phyloP scores from a whole-genome alignment of 2,329 filamentous ascomycete genomes.

The Onygenales sp. region DNA sequence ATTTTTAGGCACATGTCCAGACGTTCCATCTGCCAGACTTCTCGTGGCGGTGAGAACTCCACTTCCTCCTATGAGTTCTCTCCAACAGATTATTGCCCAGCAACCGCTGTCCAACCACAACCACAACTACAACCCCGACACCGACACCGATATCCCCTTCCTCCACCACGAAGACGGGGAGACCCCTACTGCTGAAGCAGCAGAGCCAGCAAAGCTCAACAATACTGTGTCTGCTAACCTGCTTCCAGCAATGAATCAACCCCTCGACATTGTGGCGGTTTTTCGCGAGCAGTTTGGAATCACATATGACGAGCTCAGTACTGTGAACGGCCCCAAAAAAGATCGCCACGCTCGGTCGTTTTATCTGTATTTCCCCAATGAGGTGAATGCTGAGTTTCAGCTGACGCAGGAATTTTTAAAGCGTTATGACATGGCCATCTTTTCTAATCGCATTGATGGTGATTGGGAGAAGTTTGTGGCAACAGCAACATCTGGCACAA shows the following conservation, averaged over 20 bases:
- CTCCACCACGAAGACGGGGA: no score
- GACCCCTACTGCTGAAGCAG: not conserved
- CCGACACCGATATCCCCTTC: no score
- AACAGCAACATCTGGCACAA: conserved; percentile 18
- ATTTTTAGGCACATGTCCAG: conserved; percentile 14
- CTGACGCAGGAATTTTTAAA: conserved; percentile 19
- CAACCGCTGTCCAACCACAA: not conserved
- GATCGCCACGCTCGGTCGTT: conserved; percentile 17
- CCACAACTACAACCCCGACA: not conserved
- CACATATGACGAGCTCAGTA: conserved; percentile 20
- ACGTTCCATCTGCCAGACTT: conserved; percentile 1
- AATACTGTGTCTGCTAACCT: not conserved
- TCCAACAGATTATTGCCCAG: not conserved
- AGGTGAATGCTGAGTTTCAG: conserved; percentile 17
- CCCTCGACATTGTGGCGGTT: conserved; percentile 6
- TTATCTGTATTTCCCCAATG: conserved; percentile 25
- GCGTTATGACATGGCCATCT: conserved; percentile 17
- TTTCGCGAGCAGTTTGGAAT: conserved; percentile 15
- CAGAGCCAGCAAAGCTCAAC: not conserved
- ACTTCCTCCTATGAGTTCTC: conserved; percentile 8
- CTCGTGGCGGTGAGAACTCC: conserved; percentile 13
- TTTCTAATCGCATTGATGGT: conserved; percentile 19
- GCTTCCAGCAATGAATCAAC: not conserved
- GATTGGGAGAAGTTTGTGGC: conserved; percentile 28
- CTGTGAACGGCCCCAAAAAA: conserved; percentile 12